phyloP scores from a whole-genome alignment of 2,329 filamentous ascomycete genomes.

The Sporothrix pallida region DNA sequence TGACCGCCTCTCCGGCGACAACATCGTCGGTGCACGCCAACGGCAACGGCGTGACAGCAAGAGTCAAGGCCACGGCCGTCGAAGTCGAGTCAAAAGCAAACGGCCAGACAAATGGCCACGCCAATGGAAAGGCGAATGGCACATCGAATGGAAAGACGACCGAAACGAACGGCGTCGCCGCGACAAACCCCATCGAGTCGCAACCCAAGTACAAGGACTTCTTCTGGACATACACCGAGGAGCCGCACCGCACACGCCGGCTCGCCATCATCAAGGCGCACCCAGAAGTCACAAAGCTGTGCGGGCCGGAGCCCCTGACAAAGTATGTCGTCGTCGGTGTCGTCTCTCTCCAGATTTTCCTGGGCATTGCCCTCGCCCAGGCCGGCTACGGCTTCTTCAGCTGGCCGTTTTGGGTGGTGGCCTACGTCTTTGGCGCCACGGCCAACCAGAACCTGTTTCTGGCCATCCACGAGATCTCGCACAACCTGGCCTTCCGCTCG shows the following conservation, averaged over 20 bases:
- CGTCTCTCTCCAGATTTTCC: slow-evolving; percentile 78
- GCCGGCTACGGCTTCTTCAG: slow-evolving; percentile 72
- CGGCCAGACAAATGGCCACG: too few relatives aligned
- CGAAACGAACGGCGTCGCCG: slow-evolving; percentile 30
- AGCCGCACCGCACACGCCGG: slow-evolving; percentile 89
- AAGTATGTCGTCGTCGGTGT: slow-evolving; percentile 90
- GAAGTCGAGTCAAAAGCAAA: background rate
- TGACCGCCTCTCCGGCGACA: slow-evolving; percentile 28
- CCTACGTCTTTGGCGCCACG: slow-evolving; percentile 91
- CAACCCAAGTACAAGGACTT: slow-evolving; percentile 65
- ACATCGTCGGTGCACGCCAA: slow-evolving; percentile 11
- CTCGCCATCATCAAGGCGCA: slow-evolving; percentile 98
- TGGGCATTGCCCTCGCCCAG: slow-evolving; percentile 77
- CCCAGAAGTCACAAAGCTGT: slow-evolving; percentile 96
- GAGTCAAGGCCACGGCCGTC: background rate
- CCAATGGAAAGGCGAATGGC: slow-evolving; percentile 6
- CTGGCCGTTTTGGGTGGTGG: slow-evolving; percentile 81
- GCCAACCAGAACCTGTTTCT: slow-evolving; percentile 99
- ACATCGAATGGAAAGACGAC: background rate
- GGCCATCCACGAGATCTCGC: slow-evolving; percentile 97
- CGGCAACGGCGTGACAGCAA: slow-evolving; percentile 1
- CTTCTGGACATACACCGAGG: slow-evolving; percentile 99
- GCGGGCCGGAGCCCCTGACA: slow-evolving; percentile 91
- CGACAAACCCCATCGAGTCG: slow-evolving; percentile 47
- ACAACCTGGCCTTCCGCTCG: slow-evolving; percentile 92